Conservation (phyloP, 352 stramenopile genomes). For the Pythium sukuiense region DNA sequence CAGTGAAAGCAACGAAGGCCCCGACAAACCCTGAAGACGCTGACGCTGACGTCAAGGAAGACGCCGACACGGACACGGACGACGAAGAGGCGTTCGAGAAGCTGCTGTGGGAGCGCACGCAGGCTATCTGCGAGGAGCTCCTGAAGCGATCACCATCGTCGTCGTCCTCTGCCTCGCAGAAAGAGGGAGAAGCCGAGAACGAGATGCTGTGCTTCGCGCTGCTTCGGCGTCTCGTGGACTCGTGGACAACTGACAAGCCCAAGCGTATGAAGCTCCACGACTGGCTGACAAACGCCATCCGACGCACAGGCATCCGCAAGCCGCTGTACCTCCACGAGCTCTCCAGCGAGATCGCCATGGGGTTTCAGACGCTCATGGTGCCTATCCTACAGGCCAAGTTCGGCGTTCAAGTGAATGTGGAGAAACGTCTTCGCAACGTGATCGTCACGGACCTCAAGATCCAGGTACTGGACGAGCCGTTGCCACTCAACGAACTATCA, state of each 20-base stretch:
- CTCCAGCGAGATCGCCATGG: constrained; percentile 57
- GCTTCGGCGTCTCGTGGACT: constrained; percentile 56
- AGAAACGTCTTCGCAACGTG: constrained; percentile 58
- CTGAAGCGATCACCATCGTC: constrained; percentile 20
- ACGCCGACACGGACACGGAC: neutral
- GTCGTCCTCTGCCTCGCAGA: constrained; percentile 20
- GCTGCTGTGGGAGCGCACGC: constrained; percentile 38
- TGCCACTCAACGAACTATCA: constrained; percentile 11
- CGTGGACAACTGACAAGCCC: constrained; percentile 68
- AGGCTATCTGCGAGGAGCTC: constrained; percentile 44
- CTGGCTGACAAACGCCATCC: constrained; percentile 72
- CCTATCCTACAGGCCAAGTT: constrained; percentile 60
- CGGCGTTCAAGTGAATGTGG: constrained; percentile 53
- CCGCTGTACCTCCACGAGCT: constrained; percentile 64
- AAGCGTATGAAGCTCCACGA: constrained; percentile 72
- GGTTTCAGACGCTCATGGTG: constrained; percentile 61
- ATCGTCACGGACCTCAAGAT: constrained; percentile 66
- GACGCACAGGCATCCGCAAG: constrained; percentile 46
- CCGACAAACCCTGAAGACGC: neutral
- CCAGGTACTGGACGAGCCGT: constrained; percentile 32
- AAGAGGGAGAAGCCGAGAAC: constrained; percentile 43
- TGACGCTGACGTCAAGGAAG: neutral
- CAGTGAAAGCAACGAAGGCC: too few species aligned
- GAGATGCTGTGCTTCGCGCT: constrained; percentile 65
- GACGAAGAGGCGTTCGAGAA: constrained; percentile 6